Evolutionary conservation across 2,329 filamentous ascomycete genomes (phyloP), one percentile per base, ranked within the genome.

Genomic region (Arthrobotrys pseudoclavata): DNA sequence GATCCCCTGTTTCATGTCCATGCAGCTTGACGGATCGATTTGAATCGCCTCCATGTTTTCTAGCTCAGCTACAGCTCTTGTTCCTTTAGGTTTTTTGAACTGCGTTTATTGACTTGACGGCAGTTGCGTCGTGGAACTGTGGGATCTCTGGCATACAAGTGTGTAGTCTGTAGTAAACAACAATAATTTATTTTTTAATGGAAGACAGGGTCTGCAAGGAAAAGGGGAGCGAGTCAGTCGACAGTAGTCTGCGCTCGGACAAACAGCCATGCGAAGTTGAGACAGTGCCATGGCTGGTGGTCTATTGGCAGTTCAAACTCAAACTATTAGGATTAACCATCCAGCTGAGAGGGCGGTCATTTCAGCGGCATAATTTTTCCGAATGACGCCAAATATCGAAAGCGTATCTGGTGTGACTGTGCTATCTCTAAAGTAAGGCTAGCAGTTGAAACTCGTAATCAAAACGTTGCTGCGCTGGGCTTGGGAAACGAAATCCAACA

Each of bases 351-450:
- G 48, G 18, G 10, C 24, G 7, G 45, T 53, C 22, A 31, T n/a
- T 24, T 52, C 29, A 45, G n/a, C 68, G 57, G 60, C 48, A 53
- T 66, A 72, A 72, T 72, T 72, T 60, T 66, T 66, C 69, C 69
- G 69, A 70, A 72, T 66, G 69, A 60, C 48, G 60, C 69, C 48
- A 62, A 52, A 55, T 10, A 26, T 40, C n/a, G 20, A 37, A 20
- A 37, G 26, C 40, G 45, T 24, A 34, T 63, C 20, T 48, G 34
- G 60, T 48, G 29, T 40, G 40, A 57, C 52, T 57, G 22, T 22
- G 20, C 40, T 63, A 47, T 34, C 24, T 29, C 20, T 45, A 5
- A 34, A 64, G 48, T 12, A 67, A 55, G 47, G 15, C 42, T 66
- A 52, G 29, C 31, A 40, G 69, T 42, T 40, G 55, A 48, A 71